Evolutionary conservation across 2,329 filamentous ascomycete genomes (phyloP), one percentile per base, ranked within the genome.

Genomic region (Madurella mycetomatis): DNA sequence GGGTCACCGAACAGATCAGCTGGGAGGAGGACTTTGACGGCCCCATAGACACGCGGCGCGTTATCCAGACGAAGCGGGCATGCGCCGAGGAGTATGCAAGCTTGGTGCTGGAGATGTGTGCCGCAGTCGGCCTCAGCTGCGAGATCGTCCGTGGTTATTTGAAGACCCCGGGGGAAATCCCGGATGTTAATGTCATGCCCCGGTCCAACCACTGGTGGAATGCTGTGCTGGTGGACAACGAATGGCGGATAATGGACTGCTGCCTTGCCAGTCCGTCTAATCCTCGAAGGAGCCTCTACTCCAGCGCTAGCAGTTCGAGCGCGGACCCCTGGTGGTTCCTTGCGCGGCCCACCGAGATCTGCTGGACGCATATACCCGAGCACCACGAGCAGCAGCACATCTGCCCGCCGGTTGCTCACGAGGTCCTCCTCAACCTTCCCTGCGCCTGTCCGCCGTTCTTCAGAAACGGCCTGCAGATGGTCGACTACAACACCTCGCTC

Each of bases 181-280:
- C 87, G 1, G 92, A 97, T 64, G 76, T 91, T 42, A 88, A 88
- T 58, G 86, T 87, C 54, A 83, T 92, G 69, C 89, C 90, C n/a
- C 84, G 86, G 31, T 81, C 92, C 0, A 99, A 99, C 66, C 94
- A 99, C 72, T 97, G 88, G 85, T 99, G 94, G 94, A 99, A 99
- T 64, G 86, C 90, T 0, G 90, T 97, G 16, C 75, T 96, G 37
- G 85, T 96, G 9, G 94, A 99, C 69, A 87, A 88, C 18, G 91
- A 96, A 72, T 99, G 94, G 94, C 87, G 94, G 48, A 88, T 97
- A 61, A 90, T 99, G 75, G 94, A 99, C 70, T 94, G 90, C 69
- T 95, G 90, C 37, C 77, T 99, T 46, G 91, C 94, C 4, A 92
- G 87, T 59, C 92, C 92, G 12, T 96, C 92, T 0, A 90, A 97